phyloP scores from a whole-genome alignment of 495 filamentous ascomycete genomes.

The Penicillium psychrofluorescens region DNA sequence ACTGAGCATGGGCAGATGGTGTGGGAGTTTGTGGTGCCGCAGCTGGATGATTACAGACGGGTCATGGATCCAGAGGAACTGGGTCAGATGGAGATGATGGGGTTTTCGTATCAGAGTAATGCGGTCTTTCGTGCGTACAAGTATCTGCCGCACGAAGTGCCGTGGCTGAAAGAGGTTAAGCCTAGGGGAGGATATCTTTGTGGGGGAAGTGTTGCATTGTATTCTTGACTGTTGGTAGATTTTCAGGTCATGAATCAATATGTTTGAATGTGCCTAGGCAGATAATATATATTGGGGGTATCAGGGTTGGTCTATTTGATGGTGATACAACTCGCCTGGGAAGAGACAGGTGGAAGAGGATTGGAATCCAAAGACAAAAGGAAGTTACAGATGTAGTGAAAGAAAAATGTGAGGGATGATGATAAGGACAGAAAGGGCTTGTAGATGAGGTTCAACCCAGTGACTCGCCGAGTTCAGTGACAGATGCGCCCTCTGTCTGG shows the following conservation, averaged over 20 bases:
- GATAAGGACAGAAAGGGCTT: background rate
- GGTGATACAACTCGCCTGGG: background rate
- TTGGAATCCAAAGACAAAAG: background rate
- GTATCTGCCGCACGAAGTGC: slow-evolving; percentile 11
- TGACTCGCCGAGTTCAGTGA: slow-evolving; percentile 27
- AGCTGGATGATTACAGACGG: slow-evolving; percentile 11
- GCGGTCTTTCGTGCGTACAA: slow-evolving; percentile 17
- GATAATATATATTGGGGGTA: background rate
- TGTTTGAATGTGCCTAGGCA: background rate
- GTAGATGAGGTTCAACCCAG: slow-evolving; percentile 21
- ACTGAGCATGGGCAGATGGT: slow-evolving; percentile 26
- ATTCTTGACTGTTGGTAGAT: too few relatives aligned
- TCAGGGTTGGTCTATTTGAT: background rate
- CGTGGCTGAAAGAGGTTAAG: slow-evolving; percentile 10
- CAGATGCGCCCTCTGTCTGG: background rate
- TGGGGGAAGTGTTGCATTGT: too few relatives aligned
- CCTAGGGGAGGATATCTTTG: background rate
- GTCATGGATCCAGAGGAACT: slow-evolving; percentile 6
- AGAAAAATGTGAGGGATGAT: background rate
- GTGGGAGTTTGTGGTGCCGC: slow-evolving; percentile 19
- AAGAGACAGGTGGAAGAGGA: too few relatives aligned
- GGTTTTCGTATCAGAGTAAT: slow-evolving; percentile 16
- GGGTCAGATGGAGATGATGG: slow-evolving; percentile 11
- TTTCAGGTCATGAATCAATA: background rate
- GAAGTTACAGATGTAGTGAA: background rate